Conservation (phyloP, 768 basidiomycete species). For the Trametes coccinea region DNA sequence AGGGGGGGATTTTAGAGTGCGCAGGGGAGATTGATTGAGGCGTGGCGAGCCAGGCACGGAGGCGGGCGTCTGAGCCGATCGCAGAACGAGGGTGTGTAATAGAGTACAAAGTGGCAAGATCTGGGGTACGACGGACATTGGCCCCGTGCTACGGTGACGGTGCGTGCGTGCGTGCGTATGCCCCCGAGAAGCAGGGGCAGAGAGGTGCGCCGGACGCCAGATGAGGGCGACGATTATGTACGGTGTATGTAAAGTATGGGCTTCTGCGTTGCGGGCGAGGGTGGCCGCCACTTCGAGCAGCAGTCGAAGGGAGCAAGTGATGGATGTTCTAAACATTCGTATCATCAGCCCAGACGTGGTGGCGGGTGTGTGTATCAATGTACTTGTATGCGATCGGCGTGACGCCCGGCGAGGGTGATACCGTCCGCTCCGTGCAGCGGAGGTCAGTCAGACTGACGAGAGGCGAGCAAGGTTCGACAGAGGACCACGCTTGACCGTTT, state of each 20-base stretch:
- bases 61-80: constrained; percentile 6
- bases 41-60: constrained; percentile 13
- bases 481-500: constrained; percentile 6
- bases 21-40: constrained; percentile 10
- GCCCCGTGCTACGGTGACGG: constrained; percentile 1
- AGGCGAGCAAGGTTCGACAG: too few relatives aligned
- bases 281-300: too few relatives aligned
- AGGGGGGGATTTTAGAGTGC: constrained; percentile 18
- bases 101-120: constrained; percentile 11
- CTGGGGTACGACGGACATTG: constrained; percentile 16
- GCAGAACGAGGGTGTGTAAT: constrained; percentile 5
- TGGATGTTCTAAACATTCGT: neutral
- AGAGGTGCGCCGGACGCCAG: neutral
- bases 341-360: neutral
- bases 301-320: too few relatives aligned
- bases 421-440: neutral
- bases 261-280: too few relatives aligned
- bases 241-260: constrained; percentile 12
- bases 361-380: constrained; percentile 1
- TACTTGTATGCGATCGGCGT: constrained; percentile 7
- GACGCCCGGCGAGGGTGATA: neutral
- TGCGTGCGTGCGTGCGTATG: neutral
- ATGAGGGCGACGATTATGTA: constrained; percentile 1
- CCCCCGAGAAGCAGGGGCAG: neutral
- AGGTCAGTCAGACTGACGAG: neutral